Base-by-base conservation (phyloP, 192 early-diverging fungal genomes). In the Podochytrium sp. region DNA sequence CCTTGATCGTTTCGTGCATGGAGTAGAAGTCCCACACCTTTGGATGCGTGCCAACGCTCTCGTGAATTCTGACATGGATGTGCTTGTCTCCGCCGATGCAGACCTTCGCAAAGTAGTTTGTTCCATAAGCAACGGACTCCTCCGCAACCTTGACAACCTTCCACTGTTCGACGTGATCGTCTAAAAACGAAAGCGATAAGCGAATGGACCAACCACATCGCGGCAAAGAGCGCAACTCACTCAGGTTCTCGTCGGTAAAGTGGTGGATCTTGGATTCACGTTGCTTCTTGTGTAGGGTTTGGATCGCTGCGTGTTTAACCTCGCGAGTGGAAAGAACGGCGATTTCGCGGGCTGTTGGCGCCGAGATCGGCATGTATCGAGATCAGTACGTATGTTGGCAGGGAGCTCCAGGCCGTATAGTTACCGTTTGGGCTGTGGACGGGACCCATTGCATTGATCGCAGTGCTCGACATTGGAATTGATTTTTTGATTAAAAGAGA, bases 1-100 rank as follows among this genome's bases (percentile, higher is more conserved):
- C 10, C 27, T 57, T 57, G 55, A 57, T 57, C 10, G 55, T 57
- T 57, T 57, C 55, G 29, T 57, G 55, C 6, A 57, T 7, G 14
- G 55, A 57, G 55, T 57, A 57, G 25, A 57, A 57, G 55, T 57
- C 55, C 6, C 25, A 57, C 6, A 57, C 29, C 14, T 57, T n/a
- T n/a, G n/a, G n/a, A n/a, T n/a, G n/a, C n/a, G n/a, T n/a, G n/a
- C n/a, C n/a, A n/a, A n/a, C n/a, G n/a, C n/a, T n/a, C n/a, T n/a
- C n/a, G n/a, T n/a, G n/a, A n/a, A n/a, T n/a, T n/a, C n/a, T n/a
- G n/a, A n/a, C n/a, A n/a, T n/a, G n/a, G n/a, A n/a, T 47, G 20
- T 7, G 7, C 43, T 12, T 47, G 43, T 47, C 43, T 7, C 10
- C 10, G 43, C 43, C 43, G 20, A 47, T 47, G 10, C 20, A 20